Conservation (phyloP, 441 rosid genomes). For the Rhodomyrtus psidioides region DNA sequence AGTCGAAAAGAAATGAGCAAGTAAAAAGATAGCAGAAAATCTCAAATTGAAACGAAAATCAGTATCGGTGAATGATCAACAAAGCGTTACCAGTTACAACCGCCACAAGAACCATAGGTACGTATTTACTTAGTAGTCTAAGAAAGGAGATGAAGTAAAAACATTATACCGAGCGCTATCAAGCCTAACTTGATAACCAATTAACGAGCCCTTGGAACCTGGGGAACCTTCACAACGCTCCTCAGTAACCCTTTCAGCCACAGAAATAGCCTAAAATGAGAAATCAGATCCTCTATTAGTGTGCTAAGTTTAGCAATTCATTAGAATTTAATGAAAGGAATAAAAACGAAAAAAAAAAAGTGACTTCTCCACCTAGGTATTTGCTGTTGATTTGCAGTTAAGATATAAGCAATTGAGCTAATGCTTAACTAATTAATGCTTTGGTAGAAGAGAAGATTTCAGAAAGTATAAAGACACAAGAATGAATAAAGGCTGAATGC, state of each 20-base stretch:
- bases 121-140: background rate
- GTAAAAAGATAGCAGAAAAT: background rate
- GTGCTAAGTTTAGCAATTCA: background rate
- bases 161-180: slow-evolving; percentile 74
- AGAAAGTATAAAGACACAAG: slow-evolving; percentile 8
- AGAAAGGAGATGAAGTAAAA: slow-evolving; percentile 1
- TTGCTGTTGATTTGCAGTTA: background rate
- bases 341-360: background rate
- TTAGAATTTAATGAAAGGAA: background rate
- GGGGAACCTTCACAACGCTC: slow-evolving; percentile 91
- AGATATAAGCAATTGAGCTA: background rate
- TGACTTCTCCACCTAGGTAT: background rate
- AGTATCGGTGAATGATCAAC: background rate
- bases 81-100: background rate
- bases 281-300: background rate
- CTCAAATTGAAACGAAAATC: background rate
- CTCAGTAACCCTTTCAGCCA: slow-evolving; percentile 94
- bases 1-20: background rate
- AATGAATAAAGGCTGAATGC: background rate
- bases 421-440: background rate
- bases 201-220: slow-evolving; percentile 74
- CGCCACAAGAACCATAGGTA: background rate
- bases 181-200: slow-evolving; percentile 99
- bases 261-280: slow-evolving; percentile 74
- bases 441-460: background rate